A percentile compares a stretch with the other conserved stretches of the same genome.
Evolutionary conservation across 768 basidiomycete species (phyloP).

Genomic region (Roridomyces roridus): DNA sequence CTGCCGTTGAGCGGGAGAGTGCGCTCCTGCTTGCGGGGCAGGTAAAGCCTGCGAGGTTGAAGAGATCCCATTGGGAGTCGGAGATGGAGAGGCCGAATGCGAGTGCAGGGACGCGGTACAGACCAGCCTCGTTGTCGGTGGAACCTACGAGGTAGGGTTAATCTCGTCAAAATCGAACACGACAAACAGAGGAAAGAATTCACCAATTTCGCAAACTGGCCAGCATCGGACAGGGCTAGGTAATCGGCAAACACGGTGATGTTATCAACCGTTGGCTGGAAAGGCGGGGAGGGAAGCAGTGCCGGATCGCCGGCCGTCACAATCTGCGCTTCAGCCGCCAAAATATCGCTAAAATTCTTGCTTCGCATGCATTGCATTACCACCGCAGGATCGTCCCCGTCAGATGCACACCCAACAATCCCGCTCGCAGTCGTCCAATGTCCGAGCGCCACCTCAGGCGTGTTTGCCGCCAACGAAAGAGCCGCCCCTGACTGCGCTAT

Average conservation of each 20-base stretch:
- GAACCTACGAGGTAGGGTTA: slow-evolving; percentile 14
- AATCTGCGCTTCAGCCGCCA: slow-evolving; percentile 11
- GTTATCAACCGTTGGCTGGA: slow-evolving; percentile 15
- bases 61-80: slow-evolving; percentile 7
- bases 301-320: slow-evolving; percentile 3
- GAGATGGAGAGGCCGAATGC: slow-evolving; percentile 1
- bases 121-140: slow-evolving; percentile 10
- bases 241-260: slow-evolving; percentile 13
- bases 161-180: background rate
- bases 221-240: background rate
- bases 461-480: slow-evolving; percentile 8
- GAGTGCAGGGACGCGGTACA: slow-evolving; percentile 9
- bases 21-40: slow-evolving; percentile 6
- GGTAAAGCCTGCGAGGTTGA: slow-evolving; percentile 6
- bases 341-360: slow-evolving; percentile 12
- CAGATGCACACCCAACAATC: slow-evolving; percentile 7
- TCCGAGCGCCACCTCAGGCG: slow-evolving; percentile 1
- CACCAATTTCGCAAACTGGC: slow-evolving; percentile 16
- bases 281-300: slow-evolving; percentile 1
- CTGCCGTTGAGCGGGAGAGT: slow-evolving; percentile 1
- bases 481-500: slow-evolving; percentile 13
- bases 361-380: slow-evolving; percentile 9
- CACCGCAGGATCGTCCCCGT: background rate
- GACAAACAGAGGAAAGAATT: background rate
- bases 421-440: slow-evolving; percentile 4